Conservation (phyloP, 768 basidiomycete genomes). For the Mycena alexandri region DNA sequence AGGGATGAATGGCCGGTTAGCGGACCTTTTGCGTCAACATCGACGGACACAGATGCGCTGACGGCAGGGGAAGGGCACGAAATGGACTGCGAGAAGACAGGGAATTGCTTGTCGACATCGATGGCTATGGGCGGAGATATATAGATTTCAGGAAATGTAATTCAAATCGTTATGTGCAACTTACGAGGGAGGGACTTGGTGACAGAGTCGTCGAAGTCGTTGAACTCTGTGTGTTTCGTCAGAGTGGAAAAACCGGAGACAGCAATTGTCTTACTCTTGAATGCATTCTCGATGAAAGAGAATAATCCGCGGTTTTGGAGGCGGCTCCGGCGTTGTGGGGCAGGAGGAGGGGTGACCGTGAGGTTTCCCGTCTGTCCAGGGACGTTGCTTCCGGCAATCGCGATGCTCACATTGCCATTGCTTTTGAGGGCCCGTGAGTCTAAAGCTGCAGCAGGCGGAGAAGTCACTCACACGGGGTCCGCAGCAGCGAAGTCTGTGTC, state of each 20-base stretch:
- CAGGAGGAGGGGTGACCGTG: slow-evolving; percentile 31
- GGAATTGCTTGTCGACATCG: slow-evolving; percentile 40
- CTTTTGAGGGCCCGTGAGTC: background rate
- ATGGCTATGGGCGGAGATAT: slow-evolving; percentile 24
- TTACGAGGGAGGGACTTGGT: slow-evolving; percentile 38
- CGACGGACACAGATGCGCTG: slow-evolving; percentile 33
- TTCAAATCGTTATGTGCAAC: slow-evolving; percentile 4
- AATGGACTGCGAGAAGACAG: slow-evolving; percentile 38
- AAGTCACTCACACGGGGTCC: slow-evolving; percentile 33
- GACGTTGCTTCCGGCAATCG: slow-evolving; percentile 36
- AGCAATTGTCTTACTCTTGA: slow-evolving; percentile 9
- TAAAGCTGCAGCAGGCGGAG: background rate
- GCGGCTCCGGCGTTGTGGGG: slow-evolving; percentile 34
- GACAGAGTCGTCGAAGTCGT: slow-evolving; percentile 38
- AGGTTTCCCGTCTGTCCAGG: slow-evolving; percentile 38
- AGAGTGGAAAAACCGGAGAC: background rate
- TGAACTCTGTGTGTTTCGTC: slow-evolving; percentile 33
- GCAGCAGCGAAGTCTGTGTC: slow-evolving; percentile 46
- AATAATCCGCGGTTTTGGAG: slow-evolving; percentile 34
- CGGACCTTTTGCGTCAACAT: slow-evolving; percentile 24
- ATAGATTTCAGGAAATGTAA: background rate
- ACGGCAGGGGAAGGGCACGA: slow-evolving; percentile 36
- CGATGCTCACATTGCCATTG: slow-evolving; percentile 30
- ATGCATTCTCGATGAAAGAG: slow-evolving; percentile 32
- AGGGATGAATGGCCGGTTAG: too few species aligned